Evolutionary conservation across 2,329 filamentous ascomycete species (phyloP).

Genomic region (Epichloe amarillans): DNA sequence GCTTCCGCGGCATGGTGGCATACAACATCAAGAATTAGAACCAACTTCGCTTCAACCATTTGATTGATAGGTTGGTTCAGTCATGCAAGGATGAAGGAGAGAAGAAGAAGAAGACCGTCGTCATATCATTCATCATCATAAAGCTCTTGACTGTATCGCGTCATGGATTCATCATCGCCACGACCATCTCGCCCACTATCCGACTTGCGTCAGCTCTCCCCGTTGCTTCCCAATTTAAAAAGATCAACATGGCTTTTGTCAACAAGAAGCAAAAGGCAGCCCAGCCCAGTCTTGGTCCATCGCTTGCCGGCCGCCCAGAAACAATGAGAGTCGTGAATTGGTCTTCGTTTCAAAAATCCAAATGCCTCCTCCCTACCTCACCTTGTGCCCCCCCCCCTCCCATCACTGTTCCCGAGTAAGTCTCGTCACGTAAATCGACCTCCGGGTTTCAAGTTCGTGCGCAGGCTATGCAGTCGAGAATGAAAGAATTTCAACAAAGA

Average conservation of each 20-base stretch:
- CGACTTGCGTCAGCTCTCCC: slow-evolving; percentile 1
- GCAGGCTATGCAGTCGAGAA: slow-evolving; percentile 3
- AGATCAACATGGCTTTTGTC: background rate
- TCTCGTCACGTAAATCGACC: background rate
- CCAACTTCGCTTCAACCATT: background rate
- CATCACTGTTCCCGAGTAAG: background rate
- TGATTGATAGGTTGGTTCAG: background rate
- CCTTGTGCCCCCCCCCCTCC: background rate
- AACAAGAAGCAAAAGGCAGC: background rate
- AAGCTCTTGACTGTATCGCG: background rate
- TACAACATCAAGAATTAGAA: background rate
- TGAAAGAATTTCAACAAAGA: background rate
- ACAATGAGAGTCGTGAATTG: background rate
- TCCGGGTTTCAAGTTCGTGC: background rate
- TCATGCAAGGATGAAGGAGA: background rate
- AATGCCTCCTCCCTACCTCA: background rate
- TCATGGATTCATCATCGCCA: background rate
- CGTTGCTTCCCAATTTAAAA: background rate
- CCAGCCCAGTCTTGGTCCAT: background rate
- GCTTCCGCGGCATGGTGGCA: too few species aligned
- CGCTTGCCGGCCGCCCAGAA: background rate
- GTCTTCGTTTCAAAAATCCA: background rate
- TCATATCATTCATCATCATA: slow-evolving; percentile 3
- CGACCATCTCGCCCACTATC: background rate
- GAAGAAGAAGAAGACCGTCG: background rate